Evolutionary conservation across 306 rosid genomes (phyloP).

Genomic region (Oemleria cerasiformis): DNA sequence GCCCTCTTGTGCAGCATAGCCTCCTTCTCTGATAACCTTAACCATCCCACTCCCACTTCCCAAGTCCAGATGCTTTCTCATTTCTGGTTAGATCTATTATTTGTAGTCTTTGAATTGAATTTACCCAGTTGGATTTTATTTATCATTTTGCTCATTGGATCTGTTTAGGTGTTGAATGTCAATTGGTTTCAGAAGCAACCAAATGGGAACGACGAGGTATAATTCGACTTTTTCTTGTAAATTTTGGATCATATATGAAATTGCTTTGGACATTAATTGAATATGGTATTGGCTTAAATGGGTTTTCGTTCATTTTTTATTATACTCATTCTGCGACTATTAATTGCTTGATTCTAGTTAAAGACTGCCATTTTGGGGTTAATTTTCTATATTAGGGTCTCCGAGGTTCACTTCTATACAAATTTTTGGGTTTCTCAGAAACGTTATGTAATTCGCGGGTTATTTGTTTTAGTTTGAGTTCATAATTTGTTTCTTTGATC

Average conservation of each 20-base stretch:
- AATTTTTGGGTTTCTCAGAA: neutral
- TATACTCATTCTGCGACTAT: neutral
- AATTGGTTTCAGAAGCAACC: slow-evolving; percentile 95
- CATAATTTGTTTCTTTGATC: neutral
- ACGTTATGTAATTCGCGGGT: slow-evolving; percentile 6
- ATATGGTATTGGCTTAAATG: neutral
- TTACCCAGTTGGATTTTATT: slow-evolving; percentile 17
- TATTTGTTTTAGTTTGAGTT: slow-evolving; percentile 1
- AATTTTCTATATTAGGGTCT: neutral
- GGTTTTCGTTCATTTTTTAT: slow-evolving; percentile 1
- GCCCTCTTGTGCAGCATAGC: slow-evolving; percentile 83
- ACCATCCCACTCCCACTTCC: slow-evolving; percentile 59
- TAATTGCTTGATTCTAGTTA: neutral
- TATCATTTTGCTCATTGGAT: neutral
- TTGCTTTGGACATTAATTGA: neutral
- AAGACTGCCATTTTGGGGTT: neutral
- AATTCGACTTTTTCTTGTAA: neutral
- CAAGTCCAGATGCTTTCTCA: slow-evolving; percentile 53
- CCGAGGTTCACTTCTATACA: neutral
- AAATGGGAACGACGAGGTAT: slow-evolving; percentile 85
- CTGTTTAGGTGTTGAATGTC: slow-evolving; percentile 60
- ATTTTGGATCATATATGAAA: neutral
- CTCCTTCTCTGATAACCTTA: slow-evolving; percentile 70
- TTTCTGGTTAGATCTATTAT: slow-evolving; percentile 27
- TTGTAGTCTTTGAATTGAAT: neutral